phyloP scores from a whole-genome alignment of 441 rosid species.

The Bruguiera hainesii region DNA sequence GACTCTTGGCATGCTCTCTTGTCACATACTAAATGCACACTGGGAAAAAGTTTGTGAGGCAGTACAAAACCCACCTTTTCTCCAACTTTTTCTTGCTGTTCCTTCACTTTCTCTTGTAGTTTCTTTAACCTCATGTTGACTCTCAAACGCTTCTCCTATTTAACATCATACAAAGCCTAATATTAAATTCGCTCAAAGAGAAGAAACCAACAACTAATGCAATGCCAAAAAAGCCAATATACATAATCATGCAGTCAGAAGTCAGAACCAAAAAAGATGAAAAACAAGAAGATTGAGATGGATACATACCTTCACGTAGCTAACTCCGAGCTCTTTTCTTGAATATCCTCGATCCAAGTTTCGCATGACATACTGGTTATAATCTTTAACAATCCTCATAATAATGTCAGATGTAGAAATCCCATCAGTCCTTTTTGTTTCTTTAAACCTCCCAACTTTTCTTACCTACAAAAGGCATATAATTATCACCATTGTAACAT shows the following conservation, averaged over 20 bases:
- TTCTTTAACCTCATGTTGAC: conserved; percentile 67
- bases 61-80: conserved; percentile 18
- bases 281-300: neutral
- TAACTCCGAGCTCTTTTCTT: conserved; percentile 75
- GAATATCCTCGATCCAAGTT: conserved; percentile 77
- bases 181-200: neutral
- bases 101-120: conserved; percentile 65
- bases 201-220: neutral
- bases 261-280: neutral
- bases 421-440: conserved; percentile 78
- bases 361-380: conserved; percentile 73
- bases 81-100: conserved; percentile 73
- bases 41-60: neutral
- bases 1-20: too few relatives aligned
- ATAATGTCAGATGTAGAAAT: conserved; percentile 79
- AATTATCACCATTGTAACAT: neutral
- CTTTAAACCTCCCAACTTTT: conserved; percentile 65
- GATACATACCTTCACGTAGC: conserved; percentile 64
- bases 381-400: conserved; percentile 79
- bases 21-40: neutral
- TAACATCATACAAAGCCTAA: conserved; percentile 4
- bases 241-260: neutral
- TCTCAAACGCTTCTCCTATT: conserved; percentile 71
- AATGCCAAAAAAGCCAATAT: neutral
- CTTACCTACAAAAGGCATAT: conserved; percentile 35